Evolutionary conservation across 371 early-diverging fungal species (phyloP), one percentile per base, ranked within the genome.

Genomic region (Fennellomyces sp.): DNA sequence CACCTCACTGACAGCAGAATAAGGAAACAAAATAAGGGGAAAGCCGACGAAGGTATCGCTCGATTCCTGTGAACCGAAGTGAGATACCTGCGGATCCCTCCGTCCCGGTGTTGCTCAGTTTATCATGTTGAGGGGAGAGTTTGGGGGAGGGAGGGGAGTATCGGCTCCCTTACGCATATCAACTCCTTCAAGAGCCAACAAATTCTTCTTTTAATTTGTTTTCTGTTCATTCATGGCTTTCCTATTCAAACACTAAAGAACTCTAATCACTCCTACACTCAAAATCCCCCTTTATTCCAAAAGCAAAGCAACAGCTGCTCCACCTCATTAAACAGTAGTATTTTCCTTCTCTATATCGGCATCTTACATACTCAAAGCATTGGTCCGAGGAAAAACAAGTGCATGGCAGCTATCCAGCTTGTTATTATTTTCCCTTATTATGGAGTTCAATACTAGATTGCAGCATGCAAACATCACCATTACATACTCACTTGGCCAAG

Each of bases 161-260:
- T 17, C 12, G n/a, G 23, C 45, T 42, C 45, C 45, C 25, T 2
- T 6, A 42, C 17, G n/a, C 35, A 33, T 33, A 13, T 33, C n/a
- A n/a, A n/a, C 35, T 33, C 35, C 35, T 33, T 33, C 7, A 42
- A 23, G 25, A 42, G 3, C 45, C 45, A 42, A 42, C 45, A 42
- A 42, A 42, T 42, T 42, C 45, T 42, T 39, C 39, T 39, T 39
- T 42, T 42, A 42, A 42, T 42, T 5, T 42, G 45, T 42, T 42
- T 42, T 42, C 45, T 42, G 45, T 21, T 23, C 45, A 3, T 42
- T 23, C 45, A 13, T 42, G 3, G 17, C 45, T 39, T 15, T 39
- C 39, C 39, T 39, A n/a, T n/a, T 39, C 6, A 33, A 33, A 13
- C 6, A 13, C 8, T 33, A 8, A 6, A 33, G 35, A 33, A 33